Evolutionary conservation across 2,329 filamentous ascomycete genomes (phyloP).

Genomic region (Monosporascus sp.): DNA sequence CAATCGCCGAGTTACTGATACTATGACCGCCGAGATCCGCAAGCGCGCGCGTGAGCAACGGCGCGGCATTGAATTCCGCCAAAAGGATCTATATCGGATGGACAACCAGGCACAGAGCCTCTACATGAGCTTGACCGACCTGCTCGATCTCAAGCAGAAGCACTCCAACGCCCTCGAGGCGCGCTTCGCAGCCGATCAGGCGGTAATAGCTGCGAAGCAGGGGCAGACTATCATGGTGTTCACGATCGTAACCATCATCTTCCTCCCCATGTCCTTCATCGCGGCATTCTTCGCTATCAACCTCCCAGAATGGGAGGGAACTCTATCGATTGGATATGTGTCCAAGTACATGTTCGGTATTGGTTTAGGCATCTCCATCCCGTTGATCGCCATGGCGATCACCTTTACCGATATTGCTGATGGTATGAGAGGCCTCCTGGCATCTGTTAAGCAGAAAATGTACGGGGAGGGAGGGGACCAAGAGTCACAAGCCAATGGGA

Average conservation of each 20-base stretch:
- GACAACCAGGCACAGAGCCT: constrained; percentile 56
- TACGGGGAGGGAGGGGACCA: background rate
- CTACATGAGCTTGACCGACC: constrained; percentile 53
- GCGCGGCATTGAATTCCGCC: constrained; percentile 50
- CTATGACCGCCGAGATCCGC: constrained; percentile 40
- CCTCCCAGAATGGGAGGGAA: constrained; percentile 38
- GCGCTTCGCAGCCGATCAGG: constrained; percentile 55
- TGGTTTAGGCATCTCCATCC: constrained; percentile 33
- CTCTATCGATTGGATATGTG: constrained; percentile 43
- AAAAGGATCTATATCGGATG: constrained; percentile 59
- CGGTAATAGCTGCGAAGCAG: constrained; percentile 50
- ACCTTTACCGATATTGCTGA: constrained; percentile 29
- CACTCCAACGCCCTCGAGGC: constrained; percentile 64
- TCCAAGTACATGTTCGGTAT: constrained; percentile 46
- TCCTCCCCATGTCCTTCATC: constrained; percentile 39
- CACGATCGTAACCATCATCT: constrained; percentile 40
- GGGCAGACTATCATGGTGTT: constrained; percentile 40
- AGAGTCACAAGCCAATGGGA: background rate
- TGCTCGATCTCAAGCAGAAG: constrained; percentile 64
- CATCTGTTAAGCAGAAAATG: background rate
- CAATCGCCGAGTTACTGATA: constrained; percentile 16
- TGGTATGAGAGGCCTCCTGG: constrained; percentile 4
- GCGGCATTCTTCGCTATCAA: constrained; percentile 39
- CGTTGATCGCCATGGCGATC: constrained; percentile 32
- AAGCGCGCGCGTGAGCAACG: constrained; percentile 52